A percentile compares a stretch with the other conserved stretches of the same genome.
Evolutionary conservation across 1,139 yeast species (phyloP).

Genomic region (Suhomyces ambrosiae): DNA sequence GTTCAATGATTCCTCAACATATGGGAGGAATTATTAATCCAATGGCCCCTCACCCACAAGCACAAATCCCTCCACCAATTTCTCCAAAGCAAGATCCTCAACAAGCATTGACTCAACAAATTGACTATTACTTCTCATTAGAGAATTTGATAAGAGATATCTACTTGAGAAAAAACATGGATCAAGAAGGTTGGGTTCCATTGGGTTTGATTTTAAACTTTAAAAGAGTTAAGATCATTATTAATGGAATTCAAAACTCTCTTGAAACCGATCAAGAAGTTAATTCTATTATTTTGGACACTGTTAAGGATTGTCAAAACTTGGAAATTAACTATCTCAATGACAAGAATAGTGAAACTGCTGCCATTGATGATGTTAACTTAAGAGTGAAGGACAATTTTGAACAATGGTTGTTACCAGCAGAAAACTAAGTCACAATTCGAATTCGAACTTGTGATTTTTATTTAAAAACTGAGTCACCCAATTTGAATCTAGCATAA

Average conservation of each 20-base stretch:
- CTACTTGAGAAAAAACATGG: slow-evolving; percentile 78
- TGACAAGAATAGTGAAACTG: slow-evolving; percentile 28
- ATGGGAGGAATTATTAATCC: slow-evolving; percentile 14
- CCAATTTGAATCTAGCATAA: slow-evolving; percentile 1
- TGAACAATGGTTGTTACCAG: slow-evolving; percentile 47
- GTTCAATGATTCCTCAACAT: slow-evolving; percentile 18
- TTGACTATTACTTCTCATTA: slow-evolving; percentile 85
- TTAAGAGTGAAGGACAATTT: slow-evolving; percentile 46
- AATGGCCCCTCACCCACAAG: slow-evolving; percentile 22
- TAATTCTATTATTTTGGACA: slow-evolving; percentile 32
- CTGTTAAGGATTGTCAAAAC: slow-evolving; percentile 40
- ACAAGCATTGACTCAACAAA: slow-evolving; percentile 60
- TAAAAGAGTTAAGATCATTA: slow-evolving; percentile 66
- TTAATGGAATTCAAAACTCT: slow-evolving; percentile 43
- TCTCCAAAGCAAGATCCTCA: slow-evolving; percentile 52
- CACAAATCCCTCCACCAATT: slow-evolving; percentile 50
- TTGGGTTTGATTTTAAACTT: slow-evolving; percentile 65
- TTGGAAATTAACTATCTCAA: slow-evolving; percentile 39
- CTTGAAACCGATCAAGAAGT: slow-evolving; percentile 27
- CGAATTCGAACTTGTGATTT: too few species aligned
- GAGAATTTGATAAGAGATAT: slow-evolving; percentile 86
- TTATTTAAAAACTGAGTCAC: not conserved
- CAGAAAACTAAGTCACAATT: slow-evolving; percentile 12
- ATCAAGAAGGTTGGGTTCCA: slow-evolving; percentile 69
- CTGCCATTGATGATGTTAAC: slow-evolving; percentile 35